These are phyloP conservation scores for Clarireedia paspali DNA, from an alignment of 2,329 filamentous ascomycete genomes.

Conservation along the genomic window DNA sequence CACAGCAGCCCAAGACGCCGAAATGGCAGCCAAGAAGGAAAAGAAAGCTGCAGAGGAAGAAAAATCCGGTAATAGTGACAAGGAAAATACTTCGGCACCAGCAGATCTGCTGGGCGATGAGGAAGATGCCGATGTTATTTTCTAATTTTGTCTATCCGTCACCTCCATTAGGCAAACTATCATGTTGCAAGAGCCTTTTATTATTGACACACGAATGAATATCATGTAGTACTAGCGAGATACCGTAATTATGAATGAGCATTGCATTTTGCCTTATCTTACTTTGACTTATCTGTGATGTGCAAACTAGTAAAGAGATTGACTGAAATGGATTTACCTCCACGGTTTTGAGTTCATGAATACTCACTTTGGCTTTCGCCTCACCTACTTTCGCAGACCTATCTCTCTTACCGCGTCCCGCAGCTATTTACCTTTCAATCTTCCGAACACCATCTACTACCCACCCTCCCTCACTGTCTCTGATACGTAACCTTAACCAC, in stretches of 20 bases:
- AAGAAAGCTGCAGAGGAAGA: constrained; percentile 46
- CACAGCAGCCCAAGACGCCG: constrained; percentile 61
- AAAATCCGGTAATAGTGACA: constrained; percentile 22
- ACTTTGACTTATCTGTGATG: not conserved
- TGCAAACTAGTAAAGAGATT: constrained; percentile 2
- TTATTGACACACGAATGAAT: not conserved
- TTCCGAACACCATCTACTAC: not conserved
- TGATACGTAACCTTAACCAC: constrained; percentile 95
- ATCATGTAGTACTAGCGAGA: constrained; percentile 25
- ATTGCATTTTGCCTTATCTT: not conserved
- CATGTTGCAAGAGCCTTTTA: not conserved
- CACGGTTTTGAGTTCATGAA: not conserved
- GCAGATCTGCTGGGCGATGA: constrained; percentile 65
- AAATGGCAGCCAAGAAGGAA: constrained; percentile 67
- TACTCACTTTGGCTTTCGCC: not conserved
- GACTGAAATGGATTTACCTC: constrained; percentile 8
- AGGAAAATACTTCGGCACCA: constrained; percentile 37
- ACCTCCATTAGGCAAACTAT: not conserved
- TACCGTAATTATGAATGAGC: constrained; percentile 9
- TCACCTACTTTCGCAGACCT: not conserved
- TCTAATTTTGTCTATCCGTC: constrained; percentile 31
- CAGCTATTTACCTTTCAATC: not conserved
- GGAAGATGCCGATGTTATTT: constrained; percentile 82
- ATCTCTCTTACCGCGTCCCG: not conserved
- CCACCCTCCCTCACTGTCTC: constrained; percentile 52